These are phyloP conservation scores for Didymella keratinophila DNA, from an alignment of 2,329 filamentous ascomycete genomes.

Conservation along the genomic window DNA sequence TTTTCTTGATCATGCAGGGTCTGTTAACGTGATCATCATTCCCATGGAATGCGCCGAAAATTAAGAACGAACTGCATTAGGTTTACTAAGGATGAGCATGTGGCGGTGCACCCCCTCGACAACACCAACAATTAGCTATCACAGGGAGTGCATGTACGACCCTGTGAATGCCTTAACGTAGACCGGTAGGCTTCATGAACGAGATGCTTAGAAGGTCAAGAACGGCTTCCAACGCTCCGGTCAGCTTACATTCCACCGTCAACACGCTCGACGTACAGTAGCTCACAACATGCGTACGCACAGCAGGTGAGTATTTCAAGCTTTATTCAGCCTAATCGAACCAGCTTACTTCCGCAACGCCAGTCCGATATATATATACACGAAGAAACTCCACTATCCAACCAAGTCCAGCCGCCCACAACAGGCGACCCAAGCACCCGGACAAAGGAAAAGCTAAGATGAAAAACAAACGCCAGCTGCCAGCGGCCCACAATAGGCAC, in stretches of 20 bases:
- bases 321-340: conserved; percentile 10
- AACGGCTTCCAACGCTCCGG: background rate
- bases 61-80: background rate
- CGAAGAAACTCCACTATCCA: conserved; percentile 1
- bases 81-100: background rate
- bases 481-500: conserved; percentile 28
- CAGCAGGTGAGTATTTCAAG: background rate
- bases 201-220: no score
- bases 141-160: background rate
- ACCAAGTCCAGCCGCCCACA: conserved; percentile 13
- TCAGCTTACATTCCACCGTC: background rate
- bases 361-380: conserved; percentile 18
- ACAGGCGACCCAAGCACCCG: conserved; percentile 18
- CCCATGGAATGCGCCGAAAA: background rate
- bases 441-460: conserved; percentile 12
- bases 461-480: conserved; percentile 6
- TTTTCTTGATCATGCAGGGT: no score
- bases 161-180: background rate
- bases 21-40: background rate
- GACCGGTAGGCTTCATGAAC: background rate
- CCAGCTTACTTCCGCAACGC: conserved; percentile 1
- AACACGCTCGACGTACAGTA: background rate
- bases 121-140: no score
- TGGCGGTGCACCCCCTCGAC: background rate
- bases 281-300: background rate